Evolutionary conservation across 129 eudicot species (phyloP), one percentile per base, ranked within the genome.

Genomic region (Erigeron canadensis): DNA sequence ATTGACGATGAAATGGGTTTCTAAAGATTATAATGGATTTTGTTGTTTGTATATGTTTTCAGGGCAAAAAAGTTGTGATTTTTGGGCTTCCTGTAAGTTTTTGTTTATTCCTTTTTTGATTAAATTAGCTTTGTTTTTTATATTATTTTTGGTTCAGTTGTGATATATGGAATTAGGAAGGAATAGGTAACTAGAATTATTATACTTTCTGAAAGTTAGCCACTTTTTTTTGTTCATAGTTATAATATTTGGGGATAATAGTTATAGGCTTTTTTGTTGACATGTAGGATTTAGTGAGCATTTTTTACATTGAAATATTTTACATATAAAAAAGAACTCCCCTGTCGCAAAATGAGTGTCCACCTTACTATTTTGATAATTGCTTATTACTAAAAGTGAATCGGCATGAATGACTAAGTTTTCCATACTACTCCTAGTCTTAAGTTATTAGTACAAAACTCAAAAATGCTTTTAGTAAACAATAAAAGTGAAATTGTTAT

Each of bases 21-120:
- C 77, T 8, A 44, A 59, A 54, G 39, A 47, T 45, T 53, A 8
- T 61, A 53, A 22, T 53, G 3, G 11, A 42, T 51, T 16, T 18
- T 64, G 9, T 74, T 58, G 28, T 28, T 1, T 59, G 28, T 13
- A 9, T 63, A 11, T 37, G 5, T 64, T 88, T 74, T 37, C 97
- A 95, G 99, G 97, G 88, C 48, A 95, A 88, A 76, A 95, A 90
- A 45, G 87, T 95, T 45, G 99, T 88, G 67, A 90, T 95, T 74
- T 95, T 95, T 67, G 99, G 99, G 53, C 96, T 95, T 38, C 99
- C 99, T 75, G 99, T 95, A 84, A 95, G 97, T 80, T 71, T 4
- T 15, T 50, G 66, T 50, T 23, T 37, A 9, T 9, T 15, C 34
- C 34, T 3, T 28, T 28, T 28, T 28, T 28, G 34, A 28, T 28